Base-by-base conservation (phyloP, 108 stramenopile genomes). In the Bacterosira constricta region DNA sequence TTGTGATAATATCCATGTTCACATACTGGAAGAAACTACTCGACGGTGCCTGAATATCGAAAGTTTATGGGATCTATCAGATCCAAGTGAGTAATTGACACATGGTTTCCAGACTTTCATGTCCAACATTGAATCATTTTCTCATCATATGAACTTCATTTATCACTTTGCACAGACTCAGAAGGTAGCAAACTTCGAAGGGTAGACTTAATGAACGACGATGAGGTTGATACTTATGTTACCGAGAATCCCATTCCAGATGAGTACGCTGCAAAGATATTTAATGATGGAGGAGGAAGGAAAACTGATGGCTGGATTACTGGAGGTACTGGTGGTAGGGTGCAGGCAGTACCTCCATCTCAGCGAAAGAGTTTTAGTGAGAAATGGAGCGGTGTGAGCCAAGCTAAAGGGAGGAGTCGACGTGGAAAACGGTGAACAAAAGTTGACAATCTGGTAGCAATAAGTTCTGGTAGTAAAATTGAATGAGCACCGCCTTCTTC, bases 1-100 rank as follows among this genome's bases (percentile, higher is more conserved):
- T 66, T 92, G 91, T 69, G 79, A 75, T 1, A 95, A 91, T 60
- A 89, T 88, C 60, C 79, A 91, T 44, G 90, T 95, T 13, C 91
- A 95, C 53, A 69, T 93, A 15, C 46, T 86, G 63, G 84, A 86
- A 53, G 67, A 58, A 8, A 21, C 23, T 4, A 90, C 90, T 1
- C 72, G 94, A 26, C 37, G 71, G 13, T 68, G 72, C 46, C 47
- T 92, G 17, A 73, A 85, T 36, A 80, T 95, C 63, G 94, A 95
- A 63, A 67, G 76, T 34, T 58, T 92, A 50, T 95, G 94, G 91
- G 85, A 78, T 47, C 32, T 79, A 15, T 42, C 52, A 25, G 35
- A 79, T 30, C 77, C 77, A 6, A 71, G 66, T 54, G 32, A 56
- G 55, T 49, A 49, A 8, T 38, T 29, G 27, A 4, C 23, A 3